A percentile compares a stretch with the other conserved stretches of the same genome.
Conservation (phyloP, 2,329 filamentous ascomycete species). For the Epichloe festucae region DNA sequence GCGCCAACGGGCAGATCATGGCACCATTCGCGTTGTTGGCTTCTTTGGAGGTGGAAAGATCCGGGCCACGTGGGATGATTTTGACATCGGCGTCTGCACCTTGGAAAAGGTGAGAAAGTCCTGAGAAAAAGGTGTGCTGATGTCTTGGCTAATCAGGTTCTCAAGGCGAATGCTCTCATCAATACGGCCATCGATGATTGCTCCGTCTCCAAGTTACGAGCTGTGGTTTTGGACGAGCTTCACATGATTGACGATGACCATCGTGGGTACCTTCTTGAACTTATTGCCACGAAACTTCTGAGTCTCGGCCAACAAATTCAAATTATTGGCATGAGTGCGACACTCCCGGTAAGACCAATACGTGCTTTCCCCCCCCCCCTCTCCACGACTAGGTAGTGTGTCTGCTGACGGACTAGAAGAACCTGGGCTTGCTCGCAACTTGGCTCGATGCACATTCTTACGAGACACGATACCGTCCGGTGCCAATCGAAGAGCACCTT, state of each 20-base stretch:
- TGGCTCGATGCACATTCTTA: constrained; percentile 64
- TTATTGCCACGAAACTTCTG: constrained; percentile 62
- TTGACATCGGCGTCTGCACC: constrained; percentile 67
- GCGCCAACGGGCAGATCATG: constrained; percentile 42
- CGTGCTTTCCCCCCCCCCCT: background rate
- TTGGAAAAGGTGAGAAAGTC: constrained; percentile 49
- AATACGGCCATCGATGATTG: constrained; percentile 63
- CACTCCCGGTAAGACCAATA: constrained; percentile 44
- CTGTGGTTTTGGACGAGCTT: constrained; percentile 65
- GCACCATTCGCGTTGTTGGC: constrained; percentile 51
- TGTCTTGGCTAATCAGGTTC: constrained; percentile 2
- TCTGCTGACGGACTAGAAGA: constrained; percentile 30
- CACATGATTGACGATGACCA: constrained; percentile 71
- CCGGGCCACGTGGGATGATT: constrained; percentile 55
- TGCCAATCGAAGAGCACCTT: constrained; percentile 64
- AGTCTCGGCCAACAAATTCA: constrained; percentile 54
- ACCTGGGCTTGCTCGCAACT: constrained; percentile 52
- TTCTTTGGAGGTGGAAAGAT: constrained; percentile 65
- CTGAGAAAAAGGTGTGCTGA: background rate
- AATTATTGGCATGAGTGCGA: constrained; percentile 70
- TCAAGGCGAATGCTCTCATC: constrained; percentile 58
- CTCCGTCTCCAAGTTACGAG: constrained; percentile 47
- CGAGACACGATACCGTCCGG: constrained; percentile 57
- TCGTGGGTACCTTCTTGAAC: constrained; percentile 61
- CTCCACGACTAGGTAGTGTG: background rate